Base-by-base conservation (phyloP, 331 rosid genomes). In the Dryas integrifolia region DNA sequence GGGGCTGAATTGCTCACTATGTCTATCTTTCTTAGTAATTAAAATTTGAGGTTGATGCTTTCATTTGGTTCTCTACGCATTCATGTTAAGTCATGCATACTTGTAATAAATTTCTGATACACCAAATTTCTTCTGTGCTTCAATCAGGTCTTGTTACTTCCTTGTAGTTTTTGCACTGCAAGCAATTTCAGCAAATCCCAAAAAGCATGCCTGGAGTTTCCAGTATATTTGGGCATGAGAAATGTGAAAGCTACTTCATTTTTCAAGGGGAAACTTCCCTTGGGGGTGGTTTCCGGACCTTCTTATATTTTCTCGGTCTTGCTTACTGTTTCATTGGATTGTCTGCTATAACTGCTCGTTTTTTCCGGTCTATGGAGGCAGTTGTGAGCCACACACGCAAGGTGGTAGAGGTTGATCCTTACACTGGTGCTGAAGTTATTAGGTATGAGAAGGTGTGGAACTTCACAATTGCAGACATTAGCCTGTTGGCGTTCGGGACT, bases 401-500 rank as follows among this genome's bases (percentile, higher is more conserved):
- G 69, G 91, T 94, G 30, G 96, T 83, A 69, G 82, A 73, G 49
- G 58, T 88, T 70, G 90, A 94, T 79, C 96, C 92, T 77, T n/a
- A 46, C 39, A 84, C 92, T 67, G 76, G 81, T 56, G 76, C 63
- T 51, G 77, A 91, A 72, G 69, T 60, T 66, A 35, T 86, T 57
- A 81, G 82, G 63, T 72, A 81, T 62, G 96, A 88, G 76, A 94
- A 88, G 67, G 97, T 94, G 59, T 94, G 98, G 97, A 94, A 94
- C 81, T 94, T 88, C 79, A 88, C 98, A 1, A 82, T 94, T 58
- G 98, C 98, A 14, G 98, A 94, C 72, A 94, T 94, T 84, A 86
- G 90, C 65, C 67, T 94, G 73, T 84, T 94, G 84, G 97, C 98
- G 35, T 94, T 91, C 70, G 98, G 98, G 74, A 94, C 98, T 56